These are phyloP conservation scores for Hyphodiscus hymeniophilus DNA, from an alignment of 495 filamentous ascomycete genomes.

Conservation along the genomic window DNA sequence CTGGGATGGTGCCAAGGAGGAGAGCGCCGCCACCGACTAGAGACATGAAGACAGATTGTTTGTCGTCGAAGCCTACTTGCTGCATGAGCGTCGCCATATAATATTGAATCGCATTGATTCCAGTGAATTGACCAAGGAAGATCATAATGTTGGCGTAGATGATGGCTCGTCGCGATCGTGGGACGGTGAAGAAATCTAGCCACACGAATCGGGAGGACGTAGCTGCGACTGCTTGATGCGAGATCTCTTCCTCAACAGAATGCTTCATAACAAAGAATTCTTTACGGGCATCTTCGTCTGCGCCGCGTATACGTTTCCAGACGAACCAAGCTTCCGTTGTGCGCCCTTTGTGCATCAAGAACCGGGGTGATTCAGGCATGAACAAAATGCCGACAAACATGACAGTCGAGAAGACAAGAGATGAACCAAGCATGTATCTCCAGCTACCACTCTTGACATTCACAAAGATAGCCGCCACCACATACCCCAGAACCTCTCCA, in stretches of 20 bases:
- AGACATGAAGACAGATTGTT: constrained; percentile 50
- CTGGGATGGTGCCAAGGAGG: constrained; percentile 48
- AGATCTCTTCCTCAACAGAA: constrained; percentile 39
- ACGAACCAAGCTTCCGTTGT: constrained; percentile 56
- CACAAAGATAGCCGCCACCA: constrained; percentile 53
- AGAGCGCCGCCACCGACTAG: constrained; percentile 53
- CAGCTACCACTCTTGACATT: constrained; percentile 47
- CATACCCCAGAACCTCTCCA: constrained; percentile 55
- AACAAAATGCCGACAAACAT: constrained; percentile 53
- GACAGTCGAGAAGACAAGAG: constrained; percentile 54
- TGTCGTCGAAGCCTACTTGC: constrained; percentile 45
- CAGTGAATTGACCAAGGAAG: constrained; percentile 53
- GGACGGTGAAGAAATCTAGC: constrained; percentile 55
- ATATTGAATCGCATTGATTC: constrained; percentile 56
- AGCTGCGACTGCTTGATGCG: constrained; percentile 24
- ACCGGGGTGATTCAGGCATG: constrained; percentile 67
- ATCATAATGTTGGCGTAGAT: constrained; percentile 51
- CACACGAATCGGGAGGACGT: constrained; percentile 40
- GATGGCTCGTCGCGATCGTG: constrained; percentile 49
- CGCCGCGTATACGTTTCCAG: constrained; percentile 55
- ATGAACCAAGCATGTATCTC: constrained; percentile 58
- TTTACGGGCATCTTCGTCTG: constrained; percentile 40
- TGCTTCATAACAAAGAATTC: constrained; percentile 56
- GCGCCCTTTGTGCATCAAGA: constrained; percentile 56
- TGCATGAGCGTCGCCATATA: constrained; percentile 52